Conservation (phyloP, 1,284 basidiomycete species). For the Moesziomyces globuligerus region DNA sequence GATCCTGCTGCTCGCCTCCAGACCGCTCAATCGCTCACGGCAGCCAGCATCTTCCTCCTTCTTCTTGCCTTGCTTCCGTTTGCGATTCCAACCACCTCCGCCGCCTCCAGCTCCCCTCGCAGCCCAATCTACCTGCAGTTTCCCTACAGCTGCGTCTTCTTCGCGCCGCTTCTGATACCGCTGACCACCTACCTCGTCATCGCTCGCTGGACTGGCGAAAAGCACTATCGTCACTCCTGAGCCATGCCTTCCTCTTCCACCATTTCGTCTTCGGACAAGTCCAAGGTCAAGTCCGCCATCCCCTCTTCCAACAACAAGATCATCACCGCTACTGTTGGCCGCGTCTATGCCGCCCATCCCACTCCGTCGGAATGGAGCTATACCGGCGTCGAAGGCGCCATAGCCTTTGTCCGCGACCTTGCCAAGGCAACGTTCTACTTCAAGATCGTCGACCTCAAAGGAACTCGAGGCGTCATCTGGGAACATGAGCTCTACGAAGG, state of each 20-base stretch:
- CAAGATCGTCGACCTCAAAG: constrained; percentile 68
- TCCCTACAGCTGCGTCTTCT: constrained; percentile 52
- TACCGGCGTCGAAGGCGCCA: constrained; percentile 61
- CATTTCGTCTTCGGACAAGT: constrained; percentile 62
- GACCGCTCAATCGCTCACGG: constrained; percentile 18
- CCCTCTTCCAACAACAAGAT: constrained; percentile 64
- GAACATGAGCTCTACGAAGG: constrained; percentile 89
- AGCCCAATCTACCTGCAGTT: constrained; percentile 30
- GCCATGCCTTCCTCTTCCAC: constrained; percentile 61
- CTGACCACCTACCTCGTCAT: constrained; percentile 60
- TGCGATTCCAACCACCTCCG: constrained; percentile 1
- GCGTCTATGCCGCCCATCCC: constrained; percentile 62
- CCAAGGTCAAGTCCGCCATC: constrained; percentile 63
- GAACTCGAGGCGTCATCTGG: constrained; percentile 89
- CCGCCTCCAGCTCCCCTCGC: background rate
- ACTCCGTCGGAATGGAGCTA: constrained; percentile 56
- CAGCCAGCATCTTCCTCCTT: constrained; percentile 25
- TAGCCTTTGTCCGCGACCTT: constrained; percentile 61
- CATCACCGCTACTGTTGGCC: constrained; percentile 63
- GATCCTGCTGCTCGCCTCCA: constrained; percentile 7
- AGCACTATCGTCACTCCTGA: constrained; percentile 52
- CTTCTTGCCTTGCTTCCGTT: constrained; percentile 16
- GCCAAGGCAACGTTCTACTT: constrained; percentile 55
- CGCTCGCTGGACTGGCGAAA: constrained; percentile 62
- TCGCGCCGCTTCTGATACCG: constrained; percentile 57